These are phyloP conservation scores for Neonothopanus nambi DNA, from an alignment of 1,284 basidiomycete genomes.

Conservation along the genomic window DNA sequence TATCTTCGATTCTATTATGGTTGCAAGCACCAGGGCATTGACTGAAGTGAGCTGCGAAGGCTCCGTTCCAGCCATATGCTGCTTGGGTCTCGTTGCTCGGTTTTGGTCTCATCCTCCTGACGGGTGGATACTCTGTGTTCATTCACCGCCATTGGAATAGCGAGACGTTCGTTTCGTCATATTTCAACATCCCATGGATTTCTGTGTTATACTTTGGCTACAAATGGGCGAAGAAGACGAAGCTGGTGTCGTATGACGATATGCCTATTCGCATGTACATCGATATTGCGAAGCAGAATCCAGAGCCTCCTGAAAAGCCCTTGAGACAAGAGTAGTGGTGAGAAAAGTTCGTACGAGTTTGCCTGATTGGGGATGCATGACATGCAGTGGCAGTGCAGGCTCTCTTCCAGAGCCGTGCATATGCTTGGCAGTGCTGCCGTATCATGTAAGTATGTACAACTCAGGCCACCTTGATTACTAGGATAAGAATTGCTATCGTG, in stretches of 20 bases:
- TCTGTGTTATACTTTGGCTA: not conserved
- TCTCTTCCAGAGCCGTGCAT: too few relatives aligned
- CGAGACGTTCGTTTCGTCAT: not conserved
- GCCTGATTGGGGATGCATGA: too few relatives aligned
- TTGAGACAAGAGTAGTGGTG: too few relatives aligned
- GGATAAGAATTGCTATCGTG: too few relatives aligned
- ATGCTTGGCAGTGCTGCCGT: too few relatives aligned
- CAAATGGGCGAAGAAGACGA: constrained; percentile 20
- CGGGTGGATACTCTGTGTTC: not conserved
- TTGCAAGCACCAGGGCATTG: not conserved
- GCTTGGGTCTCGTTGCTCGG: not conserved
- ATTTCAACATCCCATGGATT: not conserved
- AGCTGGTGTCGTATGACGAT: constrained; percentile 19
- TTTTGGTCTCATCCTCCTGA: not conserved
- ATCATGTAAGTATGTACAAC: too few relatives aligned
- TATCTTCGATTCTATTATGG: constrained; percentile 46
- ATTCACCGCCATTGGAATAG: not conserved
- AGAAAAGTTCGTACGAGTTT: too few relatives aligned
- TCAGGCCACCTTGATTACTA: too few relatives aligned
- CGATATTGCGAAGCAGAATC: constrained; percentile 6
- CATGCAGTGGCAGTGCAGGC: too few relatives aligned
- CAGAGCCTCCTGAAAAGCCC: constrained; percentile 3
- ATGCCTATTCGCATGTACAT: constrained; percentile 15
- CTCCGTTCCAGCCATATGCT: not conserved
- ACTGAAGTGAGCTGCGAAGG: not conserved